Evolutionary conservation across 2,329 filamentous ascomycete species (phyloP).

Genomic region (Fusarium continuum): DNA sequence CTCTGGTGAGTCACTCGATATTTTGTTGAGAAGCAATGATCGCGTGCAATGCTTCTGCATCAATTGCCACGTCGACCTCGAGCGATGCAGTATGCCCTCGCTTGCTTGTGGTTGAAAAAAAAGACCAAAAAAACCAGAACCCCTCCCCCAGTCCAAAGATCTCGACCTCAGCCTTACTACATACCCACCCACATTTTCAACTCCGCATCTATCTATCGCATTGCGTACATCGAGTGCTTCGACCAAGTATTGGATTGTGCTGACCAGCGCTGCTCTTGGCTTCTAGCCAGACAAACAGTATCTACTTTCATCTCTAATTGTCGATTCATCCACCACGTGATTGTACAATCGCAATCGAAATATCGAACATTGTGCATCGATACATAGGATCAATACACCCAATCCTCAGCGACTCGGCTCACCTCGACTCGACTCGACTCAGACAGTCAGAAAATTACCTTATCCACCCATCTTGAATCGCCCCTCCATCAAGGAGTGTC

Average conservation of each 20-base stretch:
- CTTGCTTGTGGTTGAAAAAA: too few relatives aligned
- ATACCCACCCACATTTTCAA: conserved; percentile 27
- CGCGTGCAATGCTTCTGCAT: too few relatives aligned
- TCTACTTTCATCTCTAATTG: neutral
- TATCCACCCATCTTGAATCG: neutral
- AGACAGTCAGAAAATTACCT: neutral
- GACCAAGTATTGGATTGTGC: conserved; percentile 22
- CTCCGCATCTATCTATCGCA: too few relatives aligned
- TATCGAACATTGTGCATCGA: neutral
- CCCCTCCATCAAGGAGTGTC: neutral
- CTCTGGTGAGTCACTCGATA: neutral
- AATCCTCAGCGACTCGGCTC: neutral
- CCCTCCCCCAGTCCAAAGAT: conserved; percentile 1
- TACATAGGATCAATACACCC: neutral
- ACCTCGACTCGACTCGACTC: too few relatives aligned
- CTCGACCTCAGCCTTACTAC: conserved; percentile 31
- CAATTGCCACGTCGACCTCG: neutral
- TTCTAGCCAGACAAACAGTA: neutral
- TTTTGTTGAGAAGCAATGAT: neutral
- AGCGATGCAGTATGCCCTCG: too few relatives aligned
- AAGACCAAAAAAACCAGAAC: neutral
- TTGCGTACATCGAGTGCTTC: conserved; percentile 6
- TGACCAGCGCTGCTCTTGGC: conserved; percentile 1
- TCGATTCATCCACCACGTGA: neutral
- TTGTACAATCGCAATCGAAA: neutral